Evolutionary conservation across 495 filamentous ascomycete genomes (phyloP).

Genomic region (Lophiotrema nucula): DNA sequence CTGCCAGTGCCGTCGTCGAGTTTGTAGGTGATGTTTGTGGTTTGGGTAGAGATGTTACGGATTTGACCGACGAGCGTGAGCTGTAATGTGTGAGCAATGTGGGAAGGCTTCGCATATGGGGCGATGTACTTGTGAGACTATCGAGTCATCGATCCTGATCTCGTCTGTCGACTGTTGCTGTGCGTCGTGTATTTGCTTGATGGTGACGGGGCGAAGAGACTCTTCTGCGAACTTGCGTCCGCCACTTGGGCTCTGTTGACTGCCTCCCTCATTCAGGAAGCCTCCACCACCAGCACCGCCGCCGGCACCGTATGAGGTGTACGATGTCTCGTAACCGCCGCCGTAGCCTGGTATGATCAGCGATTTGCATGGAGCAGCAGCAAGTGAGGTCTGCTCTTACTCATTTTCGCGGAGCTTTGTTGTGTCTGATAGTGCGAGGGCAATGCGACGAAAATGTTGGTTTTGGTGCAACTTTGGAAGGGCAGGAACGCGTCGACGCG

Average conservation of each 20-base stretch:
- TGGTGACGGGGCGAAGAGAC: slow-evolving; percentile 85
- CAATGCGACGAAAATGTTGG: not conserved
- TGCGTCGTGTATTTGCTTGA: slow-evolving; percentile 88
- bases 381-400: too few species aligned
- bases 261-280: slow-evolving; percentile 56
- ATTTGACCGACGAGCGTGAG: slow-evolving; percentile 88
- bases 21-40: slow-evolving; percentile 87
- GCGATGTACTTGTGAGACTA: slow-evolving; percentile 53
- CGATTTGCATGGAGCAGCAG: too few species aligned
- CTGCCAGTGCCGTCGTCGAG: slow-evolving; percentile 92
- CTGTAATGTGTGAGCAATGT: slow-evolving; percentile 37
- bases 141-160: slow-evolving; percentile 74
- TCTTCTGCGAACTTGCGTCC: slow-evolving; percentile 53
- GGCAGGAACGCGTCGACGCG: slow-evolving; percentile 16
- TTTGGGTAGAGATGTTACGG: slow-evolving; percentile 77
- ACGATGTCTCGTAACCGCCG: slow-evolving; percentile 39
- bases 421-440: not conserved
- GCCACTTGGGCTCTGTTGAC: slow-evolving; percentile 48
- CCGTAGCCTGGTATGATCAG: slow-evolving; percentile 23
- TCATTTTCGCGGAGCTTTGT: slow-evolving; percentile 17
- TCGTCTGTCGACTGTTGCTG: slow-evolving; percentile 69
- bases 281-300: slow-evolving; percentile 64
- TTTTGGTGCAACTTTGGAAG: not conserved
- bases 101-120: not conserved
- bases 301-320: slow-evolving; percentile 60